phyloP scores from a whole-genome alignment of 2,329 filamentous ascomycete genomes.

The Diaporthe sp. region DNA sequence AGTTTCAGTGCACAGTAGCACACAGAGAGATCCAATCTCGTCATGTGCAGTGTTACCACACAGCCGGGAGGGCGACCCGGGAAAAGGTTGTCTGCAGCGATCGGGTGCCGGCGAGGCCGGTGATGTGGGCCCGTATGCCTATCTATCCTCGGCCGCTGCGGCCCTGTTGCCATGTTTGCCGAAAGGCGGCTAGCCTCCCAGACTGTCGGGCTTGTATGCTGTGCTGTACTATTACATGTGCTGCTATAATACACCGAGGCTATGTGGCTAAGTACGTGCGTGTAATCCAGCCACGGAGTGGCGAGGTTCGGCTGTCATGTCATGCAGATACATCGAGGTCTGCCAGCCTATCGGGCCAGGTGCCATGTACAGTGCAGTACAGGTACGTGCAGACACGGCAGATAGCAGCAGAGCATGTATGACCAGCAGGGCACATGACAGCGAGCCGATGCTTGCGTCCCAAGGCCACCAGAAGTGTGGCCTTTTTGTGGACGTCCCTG shows the following conservation, averaged over 20 bases:
- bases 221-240: neutral
- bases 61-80: conserved; percentile 14
- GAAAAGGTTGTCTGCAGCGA: neutral
- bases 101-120: conserved; percentile 7
- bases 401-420: neutral
- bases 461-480: conserved; percentile 24
- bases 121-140: neutral
- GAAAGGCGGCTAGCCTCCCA: conserved; percentile 12
- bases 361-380: neutral
- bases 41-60: conserved; percentile 1
- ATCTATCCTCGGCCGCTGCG: conserved; percentile 16
- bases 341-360: neutral
- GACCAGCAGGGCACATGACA: conserved; percentile 5
- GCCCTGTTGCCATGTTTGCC: neutral
- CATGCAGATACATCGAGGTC: neutral
- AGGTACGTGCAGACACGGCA: neutral
- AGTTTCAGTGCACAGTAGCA: too few species aligned
- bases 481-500: conserved; percentile 5
- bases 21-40: neutral
- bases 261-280: neutral
- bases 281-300: neutral
- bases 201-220: conserved; percentile 10
- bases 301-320: neutral
- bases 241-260: neutral
- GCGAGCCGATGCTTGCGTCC: neutral